These are phyloP conservation scores for Ambrosia artemisiifolia DNA, from an alignment of 129 eudicot species.

Conservation along the genomic window DNA sequence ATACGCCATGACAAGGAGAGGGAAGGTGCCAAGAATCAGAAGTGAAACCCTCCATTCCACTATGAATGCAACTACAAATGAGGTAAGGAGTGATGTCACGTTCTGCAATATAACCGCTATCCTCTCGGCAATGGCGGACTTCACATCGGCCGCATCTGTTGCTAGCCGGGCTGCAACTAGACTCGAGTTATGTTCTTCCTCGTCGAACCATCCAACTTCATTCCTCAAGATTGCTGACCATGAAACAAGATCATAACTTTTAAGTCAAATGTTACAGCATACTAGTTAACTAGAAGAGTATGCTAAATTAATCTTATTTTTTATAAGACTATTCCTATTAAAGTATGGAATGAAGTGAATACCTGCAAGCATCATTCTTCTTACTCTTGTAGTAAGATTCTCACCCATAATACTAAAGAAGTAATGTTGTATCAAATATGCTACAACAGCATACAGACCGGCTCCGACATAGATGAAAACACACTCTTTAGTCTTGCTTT, in stretches of 20 bases:
- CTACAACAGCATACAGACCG: conserved; percentile 90
- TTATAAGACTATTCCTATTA: not conserved
- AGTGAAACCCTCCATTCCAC: conserved; percentile 98
- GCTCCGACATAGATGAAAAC: conserved; percentile 91
- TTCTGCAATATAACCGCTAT: conserved; percentile 90
- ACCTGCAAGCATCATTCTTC: conserved; percentile 99
- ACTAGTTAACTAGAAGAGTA: too few relatives aligned
- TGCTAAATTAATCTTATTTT: not conserved
- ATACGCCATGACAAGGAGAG: conserved; percentile 90
- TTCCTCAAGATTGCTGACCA: conserved; percentile 82
- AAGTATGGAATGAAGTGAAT: not conserved
- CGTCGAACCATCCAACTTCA: conserved; percentile 99
- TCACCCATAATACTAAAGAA: conserved; percentile 99
- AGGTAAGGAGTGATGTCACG: conserved; percentile 96
- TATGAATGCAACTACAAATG: conserved; percentile 92
- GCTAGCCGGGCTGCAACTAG: conserved; percentile 86
- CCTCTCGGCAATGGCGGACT: conserved; percentile 91
- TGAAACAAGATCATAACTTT: not conserved
- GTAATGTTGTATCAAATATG: conserved; percentile 92
- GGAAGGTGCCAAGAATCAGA: conserved; percentile 88
- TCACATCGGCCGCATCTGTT: conserved; percentile 96
- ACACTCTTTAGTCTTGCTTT: conserved; percentile 84
- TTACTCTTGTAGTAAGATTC: conserved; percentile 88
- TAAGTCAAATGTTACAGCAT: too few relatives aligned
- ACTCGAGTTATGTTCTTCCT: conserved; percentile 95